phyloP scores from a whole-genome alignment of 2,329 filamentous ascomycete genomes.

The Fusarium sulawesiense region DNA sequence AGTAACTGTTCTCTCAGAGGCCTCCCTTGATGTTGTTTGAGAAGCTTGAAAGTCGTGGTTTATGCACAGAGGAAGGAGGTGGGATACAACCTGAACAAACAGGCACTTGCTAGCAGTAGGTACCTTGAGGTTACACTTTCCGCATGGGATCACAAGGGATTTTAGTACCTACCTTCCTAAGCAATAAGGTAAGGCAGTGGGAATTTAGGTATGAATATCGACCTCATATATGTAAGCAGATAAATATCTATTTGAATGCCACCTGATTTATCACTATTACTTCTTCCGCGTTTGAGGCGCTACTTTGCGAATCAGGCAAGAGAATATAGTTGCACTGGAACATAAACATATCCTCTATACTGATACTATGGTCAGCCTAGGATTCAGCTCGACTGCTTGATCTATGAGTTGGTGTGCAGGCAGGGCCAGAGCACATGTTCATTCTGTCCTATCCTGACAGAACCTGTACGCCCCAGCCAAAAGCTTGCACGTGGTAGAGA shows the following conservation, averaged over 20 bases:
- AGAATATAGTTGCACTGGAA: neutral
- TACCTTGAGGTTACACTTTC: conserved; percentile 1
- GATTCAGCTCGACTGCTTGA: neutral
- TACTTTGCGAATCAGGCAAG: neutral
- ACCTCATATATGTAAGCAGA: neutral
- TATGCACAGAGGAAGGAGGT: neutral
- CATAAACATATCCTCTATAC: neutral
- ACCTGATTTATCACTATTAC: neutral
- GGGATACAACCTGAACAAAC: neutral
- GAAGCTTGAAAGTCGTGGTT: neutral
- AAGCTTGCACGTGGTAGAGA: neutral
- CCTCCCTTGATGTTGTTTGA: conserved; percentile 6
- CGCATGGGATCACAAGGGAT: neutral
- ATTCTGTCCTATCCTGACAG: neutral
- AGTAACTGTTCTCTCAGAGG: conserved; percentile 1
- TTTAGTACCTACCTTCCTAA: neutral
- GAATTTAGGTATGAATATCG: neutral
- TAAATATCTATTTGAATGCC: neutral
- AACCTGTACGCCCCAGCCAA: neutral
- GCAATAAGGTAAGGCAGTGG: neutral
- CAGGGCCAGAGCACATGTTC: neutral
- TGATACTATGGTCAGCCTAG: neutral
- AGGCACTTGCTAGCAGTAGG: neutral
- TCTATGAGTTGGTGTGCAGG: neutral
- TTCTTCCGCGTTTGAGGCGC: neutral